These are phyloP conservation scores for Diplodia seriata DNA, from an alignment of 2,329 filamentous ascomycete genomes.

Conservation along the genomic window DNA sequence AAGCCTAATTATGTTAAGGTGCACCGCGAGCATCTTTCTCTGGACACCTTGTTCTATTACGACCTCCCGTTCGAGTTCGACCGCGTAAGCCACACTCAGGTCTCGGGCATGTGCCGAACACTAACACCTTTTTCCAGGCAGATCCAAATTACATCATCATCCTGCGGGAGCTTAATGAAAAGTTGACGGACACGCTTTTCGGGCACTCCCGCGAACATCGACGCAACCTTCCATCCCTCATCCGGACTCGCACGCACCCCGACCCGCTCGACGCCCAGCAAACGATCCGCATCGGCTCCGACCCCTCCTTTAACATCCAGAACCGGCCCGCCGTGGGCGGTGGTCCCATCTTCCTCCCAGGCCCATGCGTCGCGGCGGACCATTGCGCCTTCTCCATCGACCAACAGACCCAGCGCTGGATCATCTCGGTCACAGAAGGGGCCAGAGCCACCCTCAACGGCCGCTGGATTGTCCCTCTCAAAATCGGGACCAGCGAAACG, in stretches of 20 bases:
- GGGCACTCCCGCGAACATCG: constrained; percentile 11
- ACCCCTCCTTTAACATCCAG: constrained; percentile 5
- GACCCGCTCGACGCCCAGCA: neutral
- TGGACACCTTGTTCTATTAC: constrained; percentile 29
- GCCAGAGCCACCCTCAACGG: constrained; percentile 3
- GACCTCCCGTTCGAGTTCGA: constrained; percentile 27
- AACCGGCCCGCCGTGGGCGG: neutral
- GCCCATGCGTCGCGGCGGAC: neutral
- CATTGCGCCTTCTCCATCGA: constrained; percentile 20
- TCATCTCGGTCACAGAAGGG: neutral
- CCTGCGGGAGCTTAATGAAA: constrained; percentile 5
- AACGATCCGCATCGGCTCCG: constrained; percentile 14
- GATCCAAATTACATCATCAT: constrained; percentile 20
- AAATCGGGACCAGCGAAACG: too few species aligned
- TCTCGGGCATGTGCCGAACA: neutral
- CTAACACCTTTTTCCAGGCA: constrained; percentile 2
- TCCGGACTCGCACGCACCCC: neutral
- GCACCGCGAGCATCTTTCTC: constrained; percentile 20
- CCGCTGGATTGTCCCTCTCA: neutral
- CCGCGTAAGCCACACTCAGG: neutral
- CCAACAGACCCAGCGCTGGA: neutral
- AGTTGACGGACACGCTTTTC: neutral
- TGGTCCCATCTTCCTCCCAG: constrained; percentile 2
- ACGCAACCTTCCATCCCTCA: constrained; percentile 3
- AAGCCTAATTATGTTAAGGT: constrained; percentile 1